Base-by-base conservation (phyloP, 108 stramenopile species). In the Skeletonema grethae region DNA sequence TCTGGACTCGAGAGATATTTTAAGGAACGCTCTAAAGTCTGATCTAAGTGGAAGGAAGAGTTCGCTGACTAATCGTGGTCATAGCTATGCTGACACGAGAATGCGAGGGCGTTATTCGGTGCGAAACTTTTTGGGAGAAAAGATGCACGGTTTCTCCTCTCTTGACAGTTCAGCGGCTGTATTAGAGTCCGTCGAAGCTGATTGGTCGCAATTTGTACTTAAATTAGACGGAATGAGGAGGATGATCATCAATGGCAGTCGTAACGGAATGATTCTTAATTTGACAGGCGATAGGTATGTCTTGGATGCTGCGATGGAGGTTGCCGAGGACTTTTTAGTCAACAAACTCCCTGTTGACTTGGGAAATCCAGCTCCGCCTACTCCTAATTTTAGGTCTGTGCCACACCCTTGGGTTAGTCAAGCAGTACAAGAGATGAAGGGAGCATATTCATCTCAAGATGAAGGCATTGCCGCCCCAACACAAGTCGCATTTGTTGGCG, bases 401-500 rank as follows among this genome's bases (percentile, higher is more conserved):
- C 79, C 83, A 28, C 89, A 95, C 58, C 89, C 91, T 1, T 91
- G 88, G 90, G 71, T 87, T 8, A 73, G 72, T 5, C 62, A 76
- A n/a, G 91, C 90, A 15, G 57, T 55, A 62, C 45, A 82, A 38
- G 76, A 72, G 22, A 86, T 90, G 84, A 63, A 61, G 12, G 24
- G 64, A 64, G 39, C 57, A 5, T 50, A 68, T 36, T 82, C 86
- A 9, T 39, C 80, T 13, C 48, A 60, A 24, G 65, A 90, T 62
- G 87, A 89, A 74, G 96, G 85, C 41, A 92, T 96, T 66, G 82
- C 86, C 20, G 86, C 92, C 6, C 85, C 95, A 11, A 96, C 97
- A 5, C 86, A 87, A 67, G 93, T 96, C 5, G 85, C 85, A 29
- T 91, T 93, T 69, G 89, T 94, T 57, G 94, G 82, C n/a, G 84